Base-by-base conservation (phyloP, 2,329 filamentous ascomycete species). In the Trichothecium sympodiale region DNA sequence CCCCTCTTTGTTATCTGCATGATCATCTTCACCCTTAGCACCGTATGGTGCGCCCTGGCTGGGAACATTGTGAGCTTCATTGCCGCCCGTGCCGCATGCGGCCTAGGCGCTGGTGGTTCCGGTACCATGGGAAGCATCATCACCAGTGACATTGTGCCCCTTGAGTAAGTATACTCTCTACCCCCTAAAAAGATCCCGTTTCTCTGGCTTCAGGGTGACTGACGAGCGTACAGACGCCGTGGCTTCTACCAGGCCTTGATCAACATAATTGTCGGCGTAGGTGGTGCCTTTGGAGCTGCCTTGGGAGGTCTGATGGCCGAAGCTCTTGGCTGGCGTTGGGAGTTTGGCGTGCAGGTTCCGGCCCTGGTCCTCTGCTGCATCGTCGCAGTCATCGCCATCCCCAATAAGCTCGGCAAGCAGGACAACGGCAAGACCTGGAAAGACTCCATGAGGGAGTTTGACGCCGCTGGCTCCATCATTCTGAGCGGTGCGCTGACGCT, bases 211-310 rank as follows among this genome's bases (percentile, higher is more conserved):
- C 8, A 33, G 28, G 15, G 28, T 29, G n/a, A 29, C 28, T 29
- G 28, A 29, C 13, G 28, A 14, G 28, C 15, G 28, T 29, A 14
- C 35, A 62, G 57, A 46, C 57, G 55, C 16, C 65, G 83, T n/a
- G 80, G 81, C 4, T 70, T 71, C 4, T 88, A 83, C 46, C 83
- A 88, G 52, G 77, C 77, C 12, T 76, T 79, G 44, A 70, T 83
- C 47, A 80, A 83, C 50, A 62, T 82, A 31, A 64, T 71, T 33
- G 83, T 70, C 45, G 80, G 79, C 3, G 40, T 65, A n/a, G 70
- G 64, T 0, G 62, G 69, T 3, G 65, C 71, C 6, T 59, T 75
- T 3, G 82, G 82, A 3, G 80, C 80, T 2, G 80, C 80, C 0
- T 63, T 82, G 6, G 82, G 81, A 12, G 81, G 81, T 2, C 64